Base-by-base conservation (phyloP, 352 stramenopile genomes). In the Phytophthora multivora region DNA sequence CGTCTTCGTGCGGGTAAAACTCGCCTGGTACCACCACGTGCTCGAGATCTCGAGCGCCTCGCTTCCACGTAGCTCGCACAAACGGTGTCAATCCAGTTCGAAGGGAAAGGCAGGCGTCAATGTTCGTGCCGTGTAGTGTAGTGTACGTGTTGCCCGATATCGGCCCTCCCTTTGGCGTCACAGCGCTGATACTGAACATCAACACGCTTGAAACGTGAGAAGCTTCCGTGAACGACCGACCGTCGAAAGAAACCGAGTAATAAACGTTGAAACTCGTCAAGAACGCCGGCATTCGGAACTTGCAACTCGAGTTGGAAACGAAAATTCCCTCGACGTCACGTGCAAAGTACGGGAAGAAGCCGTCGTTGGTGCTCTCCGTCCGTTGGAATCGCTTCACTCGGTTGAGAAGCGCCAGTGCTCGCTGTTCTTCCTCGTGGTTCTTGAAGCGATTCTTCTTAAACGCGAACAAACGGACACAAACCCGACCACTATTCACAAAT, bases 101-200 rank as follows among this genome's bases (percentile, higher is more conserved):
- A 40, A 28, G 53, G 5, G 69, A 66, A 25, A 90, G 60, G 39
- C 83, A 90, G 5, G 73, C 58, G 6, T 73, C 63, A n/a, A 92
- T 78, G 23, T 90, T 90, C 1, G 80, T 81, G 3, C 83, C 79
- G 18, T 86, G 64, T 0, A 90, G 57, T 1, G 77, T 70, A 1
- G 79, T 73, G 59, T 92, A 92, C 31, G 83, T 92, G 59, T 89
- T 90, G 0, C 83, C 83, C 30, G 73, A 89, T 11, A 88, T 73
- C 4, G 83, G 83, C 4, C 83, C 83, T 11, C 80, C 83, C 19
- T 79, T 77, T 0, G 83, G 83, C 1, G 79, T 59, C 7, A 92
- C 63, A 1, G 63, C 36, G 31, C 77, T 71, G 8, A 83, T 67
- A 25, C 80, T 90, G 39, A 83, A 92, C 25, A 92, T 26, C 16